Conservation (phyloP, 2,329 filamentous ascomycete species). For the Phaeoacremonium minimum region DNA sequence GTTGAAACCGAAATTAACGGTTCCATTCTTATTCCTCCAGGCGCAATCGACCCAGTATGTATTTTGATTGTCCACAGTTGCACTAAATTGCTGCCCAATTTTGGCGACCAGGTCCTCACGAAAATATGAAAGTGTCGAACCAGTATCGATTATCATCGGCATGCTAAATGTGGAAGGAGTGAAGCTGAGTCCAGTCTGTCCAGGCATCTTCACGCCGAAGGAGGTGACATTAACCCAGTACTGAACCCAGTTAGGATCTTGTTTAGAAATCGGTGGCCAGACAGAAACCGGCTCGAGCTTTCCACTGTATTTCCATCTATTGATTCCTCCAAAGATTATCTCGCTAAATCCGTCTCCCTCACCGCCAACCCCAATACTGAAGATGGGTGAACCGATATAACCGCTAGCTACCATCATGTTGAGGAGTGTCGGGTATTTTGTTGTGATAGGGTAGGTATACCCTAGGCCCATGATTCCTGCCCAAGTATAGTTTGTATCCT, state of each 20-base stretch:
- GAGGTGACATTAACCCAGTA: constrained; percentile 33
- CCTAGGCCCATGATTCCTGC: constrained; percentile 30
- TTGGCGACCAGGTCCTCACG: constrained; percentile 46
- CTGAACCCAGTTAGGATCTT: constrained; percentile 25
- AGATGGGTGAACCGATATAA: constrained; percentile 28
- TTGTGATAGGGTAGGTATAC: constrained; percentile 27
- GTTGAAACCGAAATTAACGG: constrained; percentile 45
- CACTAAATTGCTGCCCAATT: constrained; percentile 29
- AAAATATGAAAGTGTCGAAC: constrained; percentile 60
- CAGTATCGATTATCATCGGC: constrained; percentile 54
- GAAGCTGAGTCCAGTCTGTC: constrained; percentile 15
- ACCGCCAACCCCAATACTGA: constrained; percentile 27
- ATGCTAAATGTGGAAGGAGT: constrained; percentile 27
- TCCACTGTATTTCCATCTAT: constrained; percentile 35
- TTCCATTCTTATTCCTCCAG: constrained; percentile 27
- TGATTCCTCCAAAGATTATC: constrained; percentile 41
- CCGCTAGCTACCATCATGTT: constrained; percentile 25
- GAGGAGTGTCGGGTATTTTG: constrained; percentile 26
- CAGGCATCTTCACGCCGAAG: constrained; percentile 23
- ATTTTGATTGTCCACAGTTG: constrained; percentile 18
- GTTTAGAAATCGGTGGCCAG: constrained; percentile 27
- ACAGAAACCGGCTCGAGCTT: constrained; percentile 18
- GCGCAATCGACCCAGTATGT: constrained; percentile 31
- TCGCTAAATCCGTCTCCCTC: constrained; percentile 25
- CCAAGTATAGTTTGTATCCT: constrained; percentile 28